Conservation (phyloP, 169 alveolate species). For the Plasmodium vivax region DNA sequence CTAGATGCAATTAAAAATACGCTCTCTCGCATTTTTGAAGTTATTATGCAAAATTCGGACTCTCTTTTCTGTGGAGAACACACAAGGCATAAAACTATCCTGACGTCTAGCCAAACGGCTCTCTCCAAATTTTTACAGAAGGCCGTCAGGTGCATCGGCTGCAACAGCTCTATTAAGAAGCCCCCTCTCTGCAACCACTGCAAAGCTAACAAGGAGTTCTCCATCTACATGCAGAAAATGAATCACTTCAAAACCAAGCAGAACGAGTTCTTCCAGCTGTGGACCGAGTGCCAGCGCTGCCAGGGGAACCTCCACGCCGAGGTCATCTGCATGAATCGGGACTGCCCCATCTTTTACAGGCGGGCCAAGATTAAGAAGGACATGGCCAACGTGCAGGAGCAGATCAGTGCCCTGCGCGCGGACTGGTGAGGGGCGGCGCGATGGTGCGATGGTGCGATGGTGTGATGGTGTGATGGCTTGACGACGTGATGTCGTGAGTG, state of each 20-base stretch:
- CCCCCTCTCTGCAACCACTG: constrained; percentile 85
- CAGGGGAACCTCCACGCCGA: constrained; percentile 96
- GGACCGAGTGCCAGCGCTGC: constrained; percentile 99
- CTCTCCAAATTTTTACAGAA: constrained; percentile 93
- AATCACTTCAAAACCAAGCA: constrained; percentile 90
- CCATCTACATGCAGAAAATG: constrained; percentile 84
- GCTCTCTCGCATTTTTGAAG: constrained; percentile 93
- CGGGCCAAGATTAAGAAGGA: constrained; percentile 95
- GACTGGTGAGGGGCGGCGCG: constrained; percentile 32
- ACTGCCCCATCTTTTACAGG: constrained; percentile 98
- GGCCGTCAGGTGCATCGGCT: constrained; percentile 93
- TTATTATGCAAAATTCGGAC: constrained; percentile 93
- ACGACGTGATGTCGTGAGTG: too few species aligned
- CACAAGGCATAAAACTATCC: constrained; percentile 77
- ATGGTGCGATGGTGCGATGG: neutral
- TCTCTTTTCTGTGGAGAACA: constrained; percentile 88
- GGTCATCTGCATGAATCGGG: constrained; percentile 97
- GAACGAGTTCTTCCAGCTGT: constrained; percentile 92
- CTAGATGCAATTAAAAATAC: constrained; percentile 96
- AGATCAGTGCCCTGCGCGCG: constrained; percentile 75
- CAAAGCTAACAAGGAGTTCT: constrained; percentile 76
- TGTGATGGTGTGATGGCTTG: too few species aligned
- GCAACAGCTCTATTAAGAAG: constrained; percentile 89
- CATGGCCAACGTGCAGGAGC: constrained; percentile 84
- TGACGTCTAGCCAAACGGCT: constrained; percentile 83